Evolutionary conservation across 345 rosid genomes (phyloP).

Genomic region (Camelina laxa): DNA sequence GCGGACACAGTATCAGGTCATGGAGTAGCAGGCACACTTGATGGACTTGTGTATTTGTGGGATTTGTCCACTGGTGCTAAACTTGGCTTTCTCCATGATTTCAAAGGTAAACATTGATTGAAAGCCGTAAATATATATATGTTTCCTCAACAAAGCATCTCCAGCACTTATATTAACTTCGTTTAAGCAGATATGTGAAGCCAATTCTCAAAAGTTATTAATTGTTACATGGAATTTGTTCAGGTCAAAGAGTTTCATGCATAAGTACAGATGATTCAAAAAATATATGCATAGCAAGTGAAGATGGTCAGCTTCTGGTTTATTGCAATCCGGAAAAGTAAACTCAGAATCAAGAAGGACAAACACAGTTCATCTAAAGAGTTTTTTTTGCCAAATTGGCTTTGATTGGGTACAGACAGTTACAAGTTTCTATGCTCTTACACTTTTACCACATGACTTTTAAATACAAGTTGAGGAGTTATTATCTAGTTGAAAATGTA

Average conservation of each 20-base stretch:
- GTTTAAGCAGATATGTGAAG: too few species aligned
- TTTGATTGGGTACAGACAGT: neutral
- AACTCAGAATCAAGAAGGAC: constrained; percentile 15
- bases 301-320: constrained; percentile 69
- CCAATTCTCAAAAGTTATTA: neutral
- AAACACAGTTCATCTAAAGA: neutral
- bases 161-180: too few species aligned
- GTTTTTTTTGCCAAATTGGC: neutral
- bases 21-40: constrained; percentile 76
- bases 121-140: too few species aligned
- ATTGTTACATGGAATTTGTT: constrained; percentile 25
- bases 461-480: neutral
- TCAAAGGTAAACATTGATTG: constrained; percentile 58
- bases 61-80: constrained; percentile 67
- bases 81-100: constrained; percentile 67
- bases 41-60: constrained; percentile 76
- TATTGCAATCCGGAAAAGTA: constrained; percentile 47
- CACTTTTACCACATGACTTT: neutral
- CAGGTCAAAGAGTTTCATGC: constrained; percentile 69
- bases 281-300: constrained; percentile 58
- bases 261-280: constrained; percentile 69
- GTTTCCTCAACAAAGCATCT: too few species aligned
- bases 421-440: neutral
- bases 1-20: constrained; percentile 54
- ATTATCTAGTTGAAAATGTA: neutral